phyloP scores from a whole-genome alignment of 257 asterid genomes.

The Rhazya stricta region DNA sequence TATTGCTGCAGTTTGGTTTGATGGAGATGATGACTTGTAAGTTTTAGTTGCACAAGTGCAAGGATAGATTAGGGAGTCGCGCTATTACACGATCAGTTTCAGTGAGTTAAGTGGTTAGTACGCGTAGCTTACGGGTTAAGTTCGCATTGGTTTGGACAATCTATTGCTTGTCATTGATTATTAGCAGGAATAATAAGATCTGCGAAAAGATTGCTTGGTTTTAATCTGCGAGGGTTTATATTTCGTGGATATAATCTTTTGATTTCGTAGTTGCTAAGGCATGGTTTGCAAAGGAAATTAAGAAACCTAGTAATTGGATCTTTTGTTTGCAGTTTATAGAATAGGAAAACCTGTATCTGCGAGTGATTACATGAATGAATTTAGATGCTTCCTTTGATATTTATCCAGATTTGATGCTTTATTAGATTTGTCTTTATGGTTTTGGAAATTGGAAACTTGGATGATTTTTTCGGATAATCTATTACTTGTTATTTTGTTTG shows the following conservation, averaged over 20 bases:
- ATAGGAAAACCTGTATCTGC: neutral
- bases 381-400: neutral
- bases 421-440: neutral
- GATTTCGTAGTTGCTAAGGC: neutral
- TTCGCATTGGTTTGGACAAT: neutral
- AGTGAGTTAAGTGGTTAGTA: constrained; percentile 15
- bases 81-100: constrained; percentile 23
- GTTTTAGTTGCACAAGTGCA: neutral
- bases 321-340: neutral
- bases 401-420: neutral
- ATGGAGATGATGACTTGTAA: neutral
- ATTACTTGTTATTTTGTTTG: no score
- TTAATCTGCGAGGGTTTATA: neutral
- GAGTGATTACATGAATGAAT: neutral
- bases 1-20: neutral
- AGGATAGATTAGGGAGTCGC: constrained; percentile 11
- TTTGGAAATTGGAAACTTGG: neutral
- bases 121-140: constrained; percentile 12
- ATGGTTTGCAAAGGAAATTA: neutral
- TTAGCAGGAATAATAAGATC: constrained; percentile 1
- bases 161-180: constrained; percentile 13
- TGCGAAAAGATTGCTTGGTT: neutral
- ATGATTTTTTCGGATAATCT: neutral
- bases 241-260: neutral
- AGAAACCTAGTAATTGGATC: constrained; percentile 8